These are phyloP conservation scores for Lentithecium fluviatile DNA, from an alignment of 495 filamentous ascomycete genomes.

Conservation along the genomic window DNA sequence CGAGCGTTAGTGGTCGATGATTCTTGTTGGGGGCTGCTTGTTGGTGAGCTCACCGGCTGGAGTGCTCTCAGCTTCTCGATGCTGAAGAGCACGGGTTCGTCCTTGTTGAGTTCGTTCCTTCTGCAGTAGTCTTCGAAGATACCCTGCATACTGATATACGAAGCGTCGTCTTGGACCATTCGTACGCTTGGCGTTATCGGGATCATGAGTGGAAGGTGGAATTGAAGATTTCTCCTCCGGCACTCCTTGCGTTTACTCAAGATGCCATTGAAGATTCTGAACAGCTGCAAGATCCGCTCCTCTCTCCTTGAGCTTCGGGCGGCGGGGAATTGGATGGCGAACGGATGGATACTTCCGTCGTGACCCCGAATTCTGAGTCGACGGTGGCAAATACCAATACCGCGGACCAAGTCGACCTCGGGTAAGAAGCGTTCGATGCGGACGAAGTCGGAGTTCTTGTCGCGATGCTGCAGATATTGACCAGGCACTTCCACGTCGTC, in stretches of 20 bases:
- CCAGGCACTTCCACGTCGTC: slow-evolving; percentile 98
- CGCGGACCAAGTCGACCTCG: slow-evolving; percentile 85
- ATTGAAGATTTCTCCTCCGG: slow-evolving; percentile 87
- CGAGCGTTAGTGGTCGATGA: slow-evolving; percentile 48
- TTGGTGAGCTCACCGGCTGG: slow-evolving; percentile 35
- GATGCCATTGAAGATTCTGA: slow-evolving; percentile 92
- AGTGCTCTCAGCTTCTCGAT: slow-evolving; percentile 86
- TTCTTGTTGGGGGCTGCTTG: not conserved
- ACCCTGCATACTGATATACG: slow-evolving; percentile 89
- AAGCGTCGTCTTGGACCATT: slow-evolving; percentile 89
- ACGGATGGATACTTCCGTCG: slow-evolving; percentile 91
- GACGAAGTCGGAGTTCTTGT: slow-evolving; percentile 98
- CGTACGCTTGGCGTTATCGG: slow-evolving; percentile 90
- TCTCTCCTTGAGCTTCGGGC: slow-evolving; percentile 88
- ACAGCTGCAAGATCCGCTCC: slow-evolving; percentile 93
- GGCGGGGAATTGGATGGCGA: slow-evolving; percentile 93
- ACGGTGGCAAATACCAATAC: slow-evolving; percentile 83
- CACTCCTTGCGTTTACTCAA: slow-evolving; percentile 91
- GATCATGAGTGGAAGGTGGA: slow-evolving; percentile 92
- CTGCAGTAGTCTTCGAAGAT: slow-evolving; percentile 96
- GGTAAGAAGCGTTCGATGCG: slow-evolving; percentile 95
- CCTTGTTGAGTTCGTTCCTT: slow-evolving; percentile 79
- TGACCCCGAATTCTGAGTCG: slow-evolving; percentile 95
- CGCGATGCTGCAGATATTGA: slow-evolving; percentile 92
- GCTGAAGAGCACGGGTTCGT: slow-evolving; percentile 90